Evolutionary conservation across 345 rosid genomes (phyloP).

Genomic region (Passiflora organensis): DNA sequence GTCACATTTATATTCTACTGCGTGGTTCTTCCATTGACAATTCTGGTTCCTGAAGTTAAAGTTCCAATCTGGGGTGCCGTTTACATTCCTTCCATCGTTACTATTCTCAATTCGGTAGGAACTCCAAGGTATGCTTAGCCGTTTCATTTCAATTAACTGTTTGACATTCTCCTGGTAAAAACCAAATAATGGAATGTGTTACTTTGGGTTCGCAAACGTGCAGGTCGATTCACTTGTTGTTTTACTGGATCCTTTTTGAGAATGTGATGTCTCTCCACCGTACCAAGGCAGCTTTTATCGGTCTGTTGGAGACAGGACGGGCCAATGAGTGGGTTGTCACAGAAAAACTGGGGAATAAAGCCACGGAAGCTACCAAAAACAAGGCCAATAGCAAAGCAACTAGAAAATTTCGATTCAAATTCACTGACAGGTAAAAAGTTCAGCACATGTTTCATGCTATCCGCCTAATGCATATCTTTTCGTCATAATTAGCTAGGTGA

Average conservation of each 20-base stretch:
- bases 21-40: slow-evolving; percentile 87
- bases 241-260: slow-evolving; percentile 98
- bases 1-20: slow-evolving; percentile 92
- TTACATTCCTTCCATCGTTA: slow-evolving; percentile 88
- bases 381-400: slow-evolving; percentile 47
- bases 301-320: slow-evolving; percentile 87
- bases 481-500: too few relatives aligned
- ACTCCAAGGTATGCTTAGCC: slow-evolving; percentile 69
- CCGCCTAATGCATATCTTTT: neutral
- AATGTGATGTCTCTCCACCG: slow-evolving; percentile 98
- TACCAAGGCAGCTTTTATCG: slow-evolving; percentile 89
- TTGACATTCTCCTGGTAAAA: neutral
- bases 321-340: slow-evolving; percentile 99
- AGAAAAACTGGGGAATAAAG: slow-evolving; percentile 81
- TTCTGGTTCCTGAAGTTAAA: slow-evolving; percentile 84
- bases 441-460: neutral
- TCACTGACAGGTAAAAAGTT: slow-evolving; percentile 65
- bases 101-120: slow-evolving; percentile 92
- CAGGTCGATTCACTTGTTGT: slow-evolving; percentile 94
- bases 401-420: slow-evolving; percentile 51
- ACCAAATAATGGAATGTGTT: neutral
- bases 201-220: neutral
- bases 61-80: slow-evolving; percentile 99
- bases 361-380: slow-evolving; percentile 57
- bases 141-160: too few relatives aligned